Evolutionary conservation across 1,139 yeast genomes (phyloP), one percentile per base, ranked within the genome.

Genomic region (Pichia sp.): DNA sequence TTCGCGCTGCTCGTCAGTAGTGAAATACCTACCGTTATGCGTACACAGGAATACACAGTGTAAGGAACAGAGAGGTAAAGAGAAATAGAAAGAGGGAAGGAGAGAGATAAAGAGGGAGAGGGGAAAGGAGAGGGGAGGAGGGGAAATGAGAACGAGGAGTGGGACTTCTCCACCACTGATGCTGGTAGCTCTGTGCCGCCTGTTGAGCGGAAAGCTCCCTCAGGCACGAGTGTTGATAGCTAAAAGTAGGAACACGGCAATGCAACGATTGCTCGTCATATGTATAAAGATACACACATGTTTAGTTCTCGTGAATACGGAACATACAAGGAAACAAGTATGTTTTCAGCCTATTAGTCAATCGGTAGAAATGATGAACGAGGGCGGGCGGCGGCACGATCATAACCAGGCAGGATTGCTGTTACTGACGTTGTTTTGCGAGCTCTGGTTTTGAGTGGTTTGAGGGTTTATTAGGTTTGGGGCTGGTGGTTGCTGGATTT

Each of bases 371-470:
- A 36, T 36, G 40, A 15, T 19, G 23, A 19, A 19, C 23, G 13
- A 36, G 40, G 40, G 40, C 7, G 6, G 40, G 8, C n/a, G 40
- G 15, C 7, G 15, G 15, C 15, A 36, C 15, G 15, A 36, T 36
- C 15, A 36, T 13, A 67, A 59, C 70, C 70, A 67, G 19, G 69
- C 72, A 34, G 70, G 72, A 54, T 70, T 69, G 42, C 47, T 56
- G 36, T 50, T 54, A n/a, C 52, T 54, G 38, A 47, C 51, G 36
- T 54, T 49, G 19, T 19, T 45, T 49, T 53, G 53, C 15, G 48
- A 29, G n/a, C 34, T 44, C 45, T 47, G 51, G 30, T 36, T 46
- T 49, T 16, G 38, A 5, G 30, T 42, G 13, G 42, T 51, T 57
- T 30, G 30, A 4, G 10, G 40, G 40, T 11, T 36, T 8, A 8